Percentiles rank a stretch among this genome's conserved stretches.
Conservation (phyloP, 768 basidiomycete species). For the Leccinum uliginosum region DNA sequence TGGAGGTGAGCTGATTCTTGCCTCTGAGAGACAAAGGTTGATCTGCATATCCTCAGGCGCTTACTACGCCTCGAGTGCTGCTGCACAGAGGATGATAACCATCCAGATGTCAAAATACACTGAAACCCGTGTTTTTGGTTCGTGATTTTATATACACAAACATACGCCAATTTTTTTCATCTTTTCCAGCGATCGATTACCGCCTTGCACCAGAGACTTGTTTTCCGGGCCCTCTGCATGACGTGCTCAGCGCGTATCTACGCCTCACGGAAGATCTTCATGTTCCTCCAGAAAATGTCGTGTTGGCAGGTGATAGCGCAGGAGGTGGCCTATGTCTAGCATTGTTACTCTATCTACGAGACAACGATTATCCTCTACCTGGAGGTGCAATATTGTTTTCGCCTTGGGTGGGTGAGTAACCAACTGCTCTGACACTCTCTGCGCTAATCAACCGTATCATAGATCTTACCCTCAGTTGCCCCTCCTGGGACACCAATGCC, state of each 20-base stretch:
- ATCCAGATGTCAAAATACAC: slow-evolving; percentile 87
- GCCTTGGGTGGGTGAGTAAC: slow-evolving; percentile 86
- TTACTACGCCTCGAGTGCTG: slow-evolving; percentile 88
- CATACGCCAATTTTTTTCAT: neutral
- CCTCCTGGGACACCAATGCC: slow-evolving; percentile 96
- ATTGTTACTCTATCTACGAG: slow-evolving; percentile 90
- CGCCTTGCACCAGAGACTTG: slow-evolving; percentile 92
- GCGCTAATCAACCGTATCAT: slow-evolving; percentile 8
- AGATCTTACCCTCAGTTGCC: slow-evolving; percentile 96
- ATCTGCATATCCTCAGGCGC: slow-evolving; percentile 51
- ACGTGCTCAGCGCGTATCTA: slow-evolving; percentile 84
- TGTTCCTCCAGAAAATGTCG: slow-evolving; percentile 88
- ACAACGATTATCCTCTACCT: slow-evolving; percentile 81
- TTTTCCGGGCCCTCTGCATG: slow-evolving; percentile 87
- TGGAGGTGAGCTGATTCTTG: slow-evolving; percentile 56
- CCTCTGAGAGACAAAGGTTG: slow-evolving; percentile 1
- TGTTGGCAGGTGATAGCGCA: slow-evolving; percentile 88
- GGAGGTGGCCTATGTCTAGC: slow-evolving; percentile 87
- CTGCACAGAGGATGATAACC: slow-evolving; percentile 85
- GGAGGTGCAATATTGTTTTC: slow-evolving; percentile 86
- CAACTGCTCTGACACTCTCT: slow-evolving; percentile 14
- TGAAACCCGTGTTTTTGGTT: slow-evolving; percentile 84
- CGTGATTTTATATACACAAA: slow-evolving; percentile 18
- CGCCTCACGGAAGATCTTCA: slow-evolving; percentile 82
- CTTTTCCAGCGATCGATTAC: slow-evolving; percentile 75